Evolutionary conservation across 495 filamentous ascomycete species (phyloP).

Genomic region (Cladorrhinum samala): DNA sequence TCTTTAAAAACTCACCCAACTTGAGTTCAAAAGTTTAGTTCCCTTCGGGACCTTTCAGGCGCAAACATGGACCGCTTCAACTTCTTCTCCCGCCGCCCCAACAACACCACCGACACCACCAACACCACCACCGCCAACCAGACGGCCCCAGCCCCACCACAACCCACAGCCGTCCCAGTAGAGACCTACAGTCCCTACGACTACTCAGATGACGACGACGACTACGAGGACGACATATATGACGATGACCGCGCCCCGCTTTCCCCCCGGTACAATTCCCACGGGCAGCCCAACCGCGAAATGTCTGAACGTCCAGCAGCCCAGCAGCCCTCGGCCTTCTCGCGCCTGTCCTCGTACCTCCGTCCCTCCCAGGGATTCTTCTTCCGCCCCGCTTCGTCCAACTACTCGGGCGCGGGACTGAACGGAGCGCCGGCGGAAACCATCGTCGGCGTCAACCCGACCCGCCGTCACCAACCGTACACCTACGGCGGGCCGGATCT

Average conservation of each 20-base stretch:
- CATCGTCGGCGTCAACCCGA: too few relatives aligned
- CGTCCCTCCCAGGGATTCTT: neutral
- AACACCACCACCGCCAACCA: neutral
- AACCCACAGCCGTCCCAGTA: conserved; percentile 8
- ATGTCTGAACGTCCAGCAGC: conserved; percentile 24
- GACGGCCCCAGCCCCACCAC: neutral
- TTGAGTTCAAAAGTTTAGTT: conserved; percentile 9
- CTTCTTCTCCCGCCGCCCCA: conserved; percentile 18
- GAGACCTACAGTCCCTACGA: neutral
- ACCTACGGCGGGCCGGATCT: conserved; percentile 12
- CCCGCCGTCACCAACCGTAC: conserved; percentile 15
- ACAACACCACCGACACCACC: conserved; percentile 2
- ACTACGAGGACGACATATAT: too few relatives aligned
- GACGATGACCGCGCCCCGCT: conserved; percentile 21
- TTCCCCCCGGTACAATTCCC: conserved; percentile 13
- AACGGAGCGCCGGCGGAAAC: conserved; percentile 18
- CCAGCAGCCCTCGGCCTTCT: neutral
- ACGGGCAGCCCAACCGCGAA: conserved; percentile 21
- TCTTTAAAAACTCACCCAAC: conserved; percentile 1
- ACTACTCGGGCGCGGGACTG: conserved; percentile 24
- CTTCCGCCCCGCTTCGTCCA: conserved; percentile 16
- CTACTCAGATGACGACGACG: conserved; percentile 18
- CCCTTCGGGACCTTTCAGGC: conserved; percentile 11
- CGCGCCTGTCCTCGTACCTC: neutral
- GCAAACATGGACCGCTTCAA: conserved; percentile 28